These are phyloP conservation scores for Kockovaella imperatae DNA, from an alignment of 768 basidiomycete species.

Conservation along the genomic window DNA sequence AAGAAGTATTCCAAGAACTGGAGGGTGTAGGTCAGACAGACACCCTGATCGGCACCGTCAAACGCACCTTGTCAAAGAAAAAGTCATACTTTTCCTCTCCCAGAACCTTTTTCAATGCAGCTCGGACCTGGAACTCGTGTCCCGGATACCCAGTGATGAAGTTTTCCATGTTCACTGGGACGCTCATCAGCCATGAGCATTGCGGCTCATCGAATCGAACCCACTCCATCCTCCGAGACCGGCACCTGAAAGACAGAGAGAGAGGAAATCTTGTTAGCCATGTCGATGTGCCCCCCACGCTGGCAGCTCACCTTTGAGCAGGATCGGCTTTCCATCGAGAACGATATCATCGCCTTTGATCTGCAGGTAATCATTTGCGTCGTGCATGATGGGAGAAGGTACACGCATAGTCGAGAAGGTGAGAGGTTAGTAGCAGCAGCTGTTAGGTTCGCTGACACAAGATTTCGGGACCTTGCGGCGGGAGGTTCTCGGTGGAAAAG, in stretches of 20 bases:
- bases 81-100: constrained; percentile 60
- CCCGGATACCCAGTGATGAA: constrained; percentile 60
- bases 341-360: constrained; percentile 24
- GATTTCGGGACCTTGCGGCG: too few species aligned
- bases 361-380: too few species aligned
- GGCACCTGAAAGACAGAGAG: constrained; percentile 49
- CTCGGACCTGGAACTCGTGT: constrained; percentile 66
- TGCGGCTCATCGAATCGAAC: constrained; percentile 1
- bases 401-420: too few species aligned
- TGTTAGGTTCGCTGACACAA: too few species aligned
- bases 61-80: constrained; percentile 71
- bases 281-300: not conserved
- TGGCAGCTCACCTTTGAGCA: constrained; percentile 31
- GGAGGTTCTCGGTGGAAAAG: too few species aligned
- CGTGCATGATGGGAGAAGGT: too few species aligned
- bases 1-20: constrained; percentile 82
- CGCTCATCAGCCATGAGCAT: not conserved
- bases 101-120: constrained; percentile 58
- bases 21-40: not conserved
- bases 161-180: constrained; percentile 58
- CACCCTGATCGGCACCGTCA: not conserved
- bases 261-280: not conserved
- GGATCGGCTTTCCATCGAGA: constrained; percentile 25
- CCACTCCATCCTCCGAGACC: constrained; percentile 69
- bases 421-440: too few species aligned